Evolutionary conservation across 441 rosid genomes (phyloP).

Genomic region (Eutrema salsugineum): DNA sequence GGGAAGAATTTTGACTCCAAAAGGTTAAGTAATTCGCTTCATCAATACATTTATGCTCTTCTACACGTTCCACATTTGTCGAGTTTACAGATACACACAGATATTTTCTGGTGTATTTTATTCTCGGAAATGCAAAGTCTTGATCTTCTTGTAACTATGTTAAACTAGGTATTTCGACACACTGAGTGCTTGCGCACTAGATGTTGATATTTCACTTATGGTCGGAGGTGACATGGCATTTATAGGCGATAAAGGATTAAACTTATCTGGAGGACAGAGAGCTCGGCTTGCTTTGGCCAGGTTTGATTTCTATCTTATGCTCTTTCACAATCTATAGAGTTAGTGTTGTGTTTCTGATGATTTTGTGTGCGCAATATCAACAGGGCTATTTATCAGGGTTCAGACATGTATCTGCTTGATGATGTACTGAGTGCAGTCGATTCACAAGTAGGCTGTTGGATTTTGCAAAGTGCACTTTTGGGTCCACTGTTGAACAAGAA

Average conservation of each 20-base stretch:
- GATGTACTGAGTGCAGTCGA: slow-evolving; percentile 97
- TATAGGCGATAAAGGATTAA: slow-evolving; percentile 87
- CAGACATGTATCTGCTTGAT: slow-evolving; percentile 76
- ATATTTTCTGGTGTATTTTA: not conserved
- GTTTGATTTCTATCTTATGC: slow-evolving; percentile 33
- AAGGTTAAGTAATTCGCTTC: slow-evolving; percentile 43
- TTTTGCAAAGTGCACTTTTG: slow-evolving; percentile 65
- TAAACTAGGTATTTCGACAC: slow-evolving; percentile 62
- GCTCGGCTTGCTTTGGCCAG: slow-evolving; percentile 99
- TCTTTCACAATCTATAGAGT: not conserved
- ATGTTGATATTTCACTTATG: slow-evolving; percentile 79
- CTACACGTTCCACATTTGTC: not conserved
- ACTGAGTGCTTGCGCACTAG: slow-evolving; percentile 74
- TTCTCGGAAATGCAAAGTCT: not conserved
- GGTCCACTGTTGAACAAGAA: slow-evolving; percentile 63
- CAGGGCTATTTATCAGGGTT: slow-evolving; percentile 86
- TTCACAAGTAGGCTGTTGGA: slow-evolving; percentile 90
- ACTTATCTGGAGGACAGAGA: slow-evolving; percentile 97
- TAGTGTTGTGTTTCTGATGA: slow-evolving; percentile 12
- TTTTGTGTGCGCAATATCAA: slow-evolving; percentile 11
- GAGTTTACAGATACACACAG: not conserved
- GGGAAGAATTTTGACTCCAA: slow-evolving; percentile 62
- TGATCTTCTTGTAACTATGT: not conserved
- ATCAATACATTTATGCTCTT: slow-evolving; percentile 1
- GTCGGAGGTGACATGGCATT: slow-evolving; percentile 83